Conservation (phyloP, 495 filamentous ascomycete genomes). For the Penicillium psychrofluorescens region DNA sequence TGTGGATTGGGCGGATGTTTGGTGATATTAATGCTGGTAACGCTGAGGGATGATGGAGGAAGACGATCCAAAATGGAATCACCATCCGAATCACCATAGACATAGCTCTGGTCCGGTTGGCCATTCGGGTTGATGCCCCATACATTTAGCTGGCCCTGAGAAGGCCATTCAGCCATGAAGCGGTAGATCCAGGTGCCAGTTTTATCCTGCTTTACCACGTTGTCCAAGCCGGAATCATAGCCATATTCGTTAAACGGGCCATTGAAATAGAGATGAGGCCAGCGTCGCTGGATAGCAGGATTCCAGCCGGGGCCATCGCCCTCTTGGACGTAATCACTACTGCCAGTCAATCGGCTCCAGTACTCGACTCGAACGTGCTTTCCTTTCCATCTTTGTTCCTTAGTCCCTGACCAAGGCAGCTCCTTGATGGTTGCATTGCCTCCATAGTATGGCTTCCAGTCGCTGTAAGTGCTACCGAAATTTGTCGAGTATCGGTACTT, state of each 20-base stretch:
- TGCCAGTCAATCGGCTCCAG: conserved; percentile 57
- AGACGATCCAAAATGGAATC: conserved; percentile 58
- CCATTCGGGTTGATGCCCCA: conserved; percentile 66
- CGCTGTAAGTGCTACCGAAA: conserved; percentile 52
- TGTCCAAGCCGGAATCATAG: conserved; percentile 56
- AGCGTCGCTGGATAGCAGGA: conserved; percentile 34
- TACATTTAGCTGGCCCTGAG: conserved; percentile 55
- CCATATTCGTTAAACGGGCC: conserved; percentile 63
- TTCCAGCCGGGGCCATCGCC: conserved; percentile 44
- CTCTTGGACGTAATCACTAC: conserved; percentile 57
- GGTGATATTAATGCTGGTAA: conserved; percentile 55
- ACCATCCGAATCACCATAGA: conserved; percentile 55
- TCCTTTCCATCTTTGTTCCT: conserved; percentile 55
- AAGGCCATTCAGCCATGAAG: conserved; percentile 61
- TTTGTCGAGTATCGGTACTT: conserved; percentile 58
- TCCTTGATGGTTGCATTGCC: conserved; percentile 37
- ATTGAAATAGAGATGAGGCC: conserved; percentile 59
- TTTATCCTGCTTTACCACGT: conserved; percentile 44
- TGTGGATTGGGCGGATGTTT: conserved; percentile 46
- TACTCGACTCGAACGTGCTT: conserved; percentile 64
- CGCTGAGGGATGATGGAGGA: conserved; percentile 51
- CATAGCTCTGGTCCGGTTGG: conserved; percentile 50
- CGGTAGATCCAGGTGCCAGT: conserved; percentile 54
- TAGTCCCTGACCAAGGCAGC: conserved; percentile 54
- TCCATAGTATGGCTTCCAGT: conserved; percentile 51